These are phyloP conservation scores for Dinochytrium kinnereticum DNA, from an alignment of 371 early-diverging fungal species.

Conservation along the genomic window DNA sequence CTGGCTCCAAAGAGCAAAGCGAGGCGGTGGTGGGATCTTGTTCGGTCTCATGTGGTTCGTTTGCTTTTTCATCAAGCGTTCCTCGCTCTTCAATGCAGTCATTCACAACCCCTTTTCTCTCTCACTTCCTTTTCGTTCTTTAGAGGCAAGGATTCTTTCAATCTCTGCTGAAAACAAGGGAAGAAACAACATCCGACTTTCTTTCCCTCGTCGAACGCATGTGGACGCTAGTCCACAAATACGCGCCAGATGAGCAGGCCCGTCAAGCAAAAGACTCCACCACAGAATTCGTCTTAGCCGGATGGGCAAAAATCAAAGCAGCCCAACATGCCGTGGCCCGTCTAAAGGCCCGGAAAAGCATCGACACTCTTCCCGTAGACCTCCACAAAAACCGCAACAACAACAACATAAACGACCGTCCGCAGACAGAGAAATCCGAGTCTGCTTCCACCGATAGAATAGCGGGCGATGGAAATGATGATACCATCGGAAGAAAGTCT, in stretches of 20 bases:
- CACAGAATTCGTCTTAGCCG: conserved; percentile 48
- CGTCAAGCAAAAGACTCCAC: conserved; percentile 39
- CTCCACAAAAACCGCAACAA: not conserved
- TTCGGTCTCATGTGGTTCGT: conserved; percentile 41
- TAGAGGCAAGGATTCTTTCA: conserved; percentile 49
- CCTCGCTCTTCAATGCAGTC: not conserved
- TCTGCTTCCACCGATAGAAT: not conserved
- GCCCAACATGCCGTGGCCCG: conserved; percentile 43
- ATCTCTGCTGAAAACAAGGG: conserved; percentile 39
- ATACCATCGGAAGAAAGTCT: not conserved
- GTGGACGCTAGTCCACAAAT: conserved; percentile 46
- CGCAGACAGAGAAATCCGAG: not conserved
- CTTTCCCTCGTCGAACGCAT: conserved; percentile 42
- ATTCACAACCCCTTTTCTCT: not conserved
- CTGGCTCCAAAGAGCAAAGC: conserved; percentile 32
- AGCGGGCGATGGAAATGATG: not conserved
- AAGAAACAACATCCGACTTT: conserved; percentile 37
- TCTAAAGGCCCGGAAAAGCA: conserved; percentile 24
- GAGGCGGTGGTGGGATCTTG: conserved; percentile 35
- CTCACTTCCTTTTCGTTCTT: not conserved
- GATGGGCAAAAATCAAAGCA: conserved; percentile 50
- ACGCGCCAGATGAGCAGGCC: conserved; percentile 25
- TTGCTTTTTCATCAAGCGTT: not conserved
- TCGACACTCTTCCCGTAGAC: not conserved
- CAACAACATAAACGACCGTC: not conserved